Conservation (phyloP, 192 early-diverging fungal species). For the Umbelopsis vinacea region DNA sequence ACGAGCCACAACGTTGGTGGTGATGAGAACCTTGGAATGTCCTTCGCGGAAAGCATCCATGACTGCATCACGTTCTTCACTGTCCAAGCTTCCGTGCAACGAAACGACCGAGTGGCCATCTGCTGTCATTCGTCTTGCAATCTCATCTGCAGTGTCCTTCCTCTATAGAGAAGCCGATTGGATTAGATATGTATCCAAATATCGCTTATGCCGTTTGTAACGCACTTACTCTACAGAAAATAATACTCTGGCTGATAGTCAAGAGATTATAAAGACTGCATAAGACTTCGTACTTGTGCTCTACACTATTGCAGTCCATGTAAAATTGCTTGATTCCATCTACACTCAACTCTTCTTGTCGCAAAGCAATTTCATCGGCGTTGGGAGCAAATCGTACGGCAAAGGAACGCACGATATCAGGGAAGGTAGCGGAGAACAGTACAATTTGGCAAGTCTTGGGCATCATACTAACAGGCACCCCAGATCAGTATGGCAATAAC, state of each 20-base stretch:
- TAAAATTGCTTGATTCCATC: constrained; percentile 96
- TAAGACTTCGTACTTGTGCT: constrained; percentile 83
- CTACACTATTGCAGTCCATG: constrained; percentile 83
- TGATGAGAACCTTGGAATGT: constrained; percentile 86
- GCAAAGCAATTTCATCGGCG: constrained; percentile 86
- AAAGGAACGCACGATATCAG: constrained; percentile 74
- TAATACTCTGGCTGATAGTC: constrained; percentile 95
- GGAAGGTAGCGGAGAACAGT: constrained; percentile 96
- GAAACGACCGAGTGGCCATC: constrained; percentile 81
- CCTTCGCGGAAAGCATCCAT: constrained; percentile 92
- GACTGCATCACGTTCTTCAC: constrained; percentile 77
- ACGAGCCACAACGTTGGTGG: constrained; percentile 93
- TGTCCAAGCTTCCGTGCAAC: constrained; percentile 76
- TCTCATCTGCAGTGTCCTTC: constrained; percentile 78
- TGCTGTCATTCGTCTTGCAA: constrained; percentile 68
- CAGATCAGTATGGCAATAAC: background rate
- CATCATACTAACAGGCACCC: constrained; percentile 56
- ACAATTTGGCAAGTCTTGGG: constrained; percentile 81
- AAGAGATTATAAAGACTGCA: constrained; percentile 77
- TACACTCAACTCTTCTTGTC: constrained; percentile 89
- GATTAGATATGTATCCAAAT: background rate
- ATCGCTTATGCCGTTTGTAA: background rate
- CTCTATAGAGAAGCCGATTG: constrained; percentile 36
- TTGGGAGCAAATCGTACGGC: constrained; percentile 81
- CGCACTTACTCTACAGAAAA: constrained; percentile 80